Conservation (phyloP, 305 asterid genomes). For the Solanum aculeatissimum region DNA sequence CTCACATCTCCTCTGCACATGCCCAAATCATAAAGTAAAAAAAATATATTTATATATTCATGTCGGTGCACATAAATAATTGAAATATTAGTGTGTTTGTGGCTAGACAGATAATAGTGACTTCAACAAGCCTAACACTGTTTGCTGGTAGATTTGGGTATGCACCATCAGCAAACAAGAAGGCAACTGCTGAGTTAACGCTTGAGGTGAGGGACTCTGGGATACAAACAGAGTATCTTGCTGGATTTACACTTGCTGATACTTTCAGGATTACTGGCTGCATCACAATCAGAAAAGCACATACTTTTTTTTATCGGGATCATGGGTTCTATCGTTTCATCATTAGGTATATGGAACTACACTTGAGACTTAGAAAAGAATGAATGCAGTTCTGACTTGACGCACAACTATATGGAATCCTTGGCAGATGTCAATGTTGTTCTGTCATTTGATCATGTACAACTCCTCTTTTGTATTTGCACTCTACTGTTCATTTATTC, state of each 20-base stretch:
- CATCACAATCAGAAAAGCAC: background rate
- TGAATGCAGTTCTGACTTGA: background rate
- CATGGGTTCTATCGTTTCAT: background rate
- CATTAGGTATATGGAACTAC: background rate
- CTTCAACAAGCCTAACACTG: constrained; percentile 71
- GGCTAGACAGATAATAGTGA: constrained; percentile 57
- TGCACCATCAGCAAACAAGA: constrained; percentile 89
- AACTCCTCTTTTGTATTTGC: background rate
- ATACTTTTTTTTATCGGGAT: background rate
- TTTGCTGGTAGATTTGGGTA: constrained; percentile 87
- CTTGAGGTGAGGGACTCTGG: constrained; percentile 80
- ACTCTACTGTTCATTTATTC: background rate
- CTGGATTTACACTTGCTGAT: too few relatives aligned
- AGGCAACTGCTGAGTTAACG: constrained; percentile 75
- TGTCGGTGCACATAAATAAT: too few relatives aligned
- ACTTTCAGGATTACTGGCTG: background rate
- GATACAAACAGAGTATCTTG: constrained; percentile 83
- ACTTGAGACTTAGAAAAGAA: background rate
- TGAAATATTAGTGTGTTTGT: background rate
- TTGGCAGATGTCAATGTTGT: background rate
- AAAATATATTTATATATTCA: too few relatives aligned
- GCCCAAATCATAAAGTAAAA: too few relatives aligned
- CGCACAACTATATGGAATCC: background rate
- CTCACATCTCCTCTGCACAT: too few relatives aligned
- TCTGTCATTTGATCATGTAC: background rate